Conservation (phyloP, 768 basidiomycete genomes). For the Mycena metata region DNA sequence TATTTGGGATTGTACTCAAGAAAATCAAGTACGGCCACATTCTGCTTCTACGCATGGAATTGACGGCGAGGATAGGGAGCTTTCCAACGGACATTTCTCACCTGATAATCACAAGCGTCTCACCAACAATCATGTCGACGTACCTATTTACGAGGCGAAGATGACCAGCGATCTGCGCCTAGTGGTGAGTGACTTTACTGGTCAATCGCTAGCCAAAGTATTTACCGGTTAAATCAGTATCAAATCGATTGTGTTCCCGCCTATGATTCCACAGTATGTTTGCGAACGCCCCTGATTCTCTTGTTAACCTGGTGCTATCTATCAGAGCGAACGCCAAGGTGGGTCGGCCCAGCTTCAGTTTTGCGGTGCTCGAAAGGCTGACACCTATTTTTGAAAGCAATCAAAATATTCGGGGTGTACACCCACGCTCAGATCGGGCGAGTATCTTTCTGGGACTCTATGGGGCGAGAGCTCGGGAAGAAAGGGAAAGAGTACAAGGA, state of each 20-base stretch:
- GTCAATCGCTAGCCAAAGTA: too few species aligned
- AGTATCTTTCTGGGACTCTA: conserved; percentile 58
- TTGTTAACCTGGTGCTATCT: neutral
- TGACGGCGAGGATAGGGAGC: conserved; percentile 59
- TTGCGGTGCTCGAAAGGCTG: neutral
- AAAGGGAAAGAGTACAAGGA: conserved; percentile 67
- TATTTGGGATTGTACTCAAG: conserved; percentile 63
- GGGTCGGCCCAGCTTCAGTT: neutral
- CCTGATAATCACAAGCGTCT: conserved; percentile 76
- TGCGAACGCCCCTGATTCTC: neutral
- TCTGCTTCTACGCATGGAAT: neutral
- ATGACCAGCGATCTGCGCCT: conserved; percentile 67
- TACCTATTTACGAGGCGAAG: conserved; percentile 80
- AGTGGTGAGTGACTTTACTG: conserved; percentile 53
- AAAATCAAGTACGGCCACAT: conserved; percentile 69
- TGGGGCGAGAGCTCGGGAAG: conserved; percentile 56
- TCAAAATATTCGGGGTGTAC: conserved; percentile 65
- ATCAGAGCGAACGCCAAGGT: conserved; percentile 42
- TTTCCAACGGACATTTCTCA: conserved; percentile 79
- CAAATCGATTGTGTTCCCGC: conserved; percentile 39
- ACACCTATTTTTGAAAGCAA: conserved; percentile 46
- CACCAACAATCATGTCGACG: conserved; percentile 55
- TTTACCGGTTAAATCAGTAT: conserved; percentile 26
- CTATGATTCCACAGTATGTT: conserved; percentile 43
- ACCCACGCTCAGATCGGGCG: conserved; percentile 61